Evolutionary conservation across 495 filamentous ascomycete species (phyloP).

Genomic region (Amniculicola lignicola): DNA sequence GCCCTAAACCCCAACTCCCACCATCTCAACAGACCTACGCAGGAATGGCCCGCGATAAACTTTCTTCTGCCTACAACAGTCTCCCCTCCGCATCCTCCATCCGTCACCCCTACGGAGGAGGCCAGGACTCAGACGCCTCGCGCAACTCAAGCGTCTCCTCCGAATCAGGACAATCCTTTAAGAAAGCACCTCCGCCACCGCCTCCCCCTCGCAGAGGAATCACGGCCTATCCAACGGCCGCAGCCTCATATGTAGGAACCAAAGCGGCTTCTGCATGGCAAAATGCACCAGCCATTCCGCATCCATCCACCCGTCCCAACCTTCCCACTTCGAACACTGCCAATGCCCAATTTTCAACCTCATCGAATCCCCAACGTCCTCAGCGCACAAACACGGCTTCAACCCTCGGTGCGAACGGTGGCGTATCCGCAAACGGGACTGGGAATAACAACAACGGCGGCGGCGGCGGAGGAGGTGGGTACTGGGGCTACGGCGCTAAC

Average conservation of each 20-base stretch:
- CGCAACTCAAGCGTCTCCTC: not conserved
- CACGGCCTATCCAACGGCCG: slow-evolving; percentile 45
- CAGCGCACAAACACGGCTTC: slow-evolving; percentile 17
- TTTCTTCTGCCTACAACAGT: slow-evolving; percentile 49
- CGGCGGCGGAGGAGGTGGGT: slow-evolving; percentile 2
- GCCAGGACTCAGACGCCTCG: slow-evolving; percentile 1
- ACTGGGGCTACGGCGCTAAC: no score
- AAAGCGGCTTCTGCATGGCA: slow-evolving; percentile 29
- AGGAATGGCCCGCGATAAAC: slow-evolving; percentile 40
- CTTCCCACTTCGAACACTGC: slow-evolving; percentile 2
- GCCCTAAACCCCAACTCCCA: not conserved
- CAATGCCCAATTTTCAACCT: slow-evolving; percentile 21
- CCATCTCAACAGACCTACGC: slow-evolving; percentile 21
- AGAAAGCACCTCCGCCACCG: slow-evolving; percentile 37
- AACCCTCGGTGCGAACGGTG: slow-evolving; percentile 13
- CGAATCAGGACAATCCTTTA: not conserved
- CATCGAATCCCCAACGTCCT: slow-evolving; percentile 1
- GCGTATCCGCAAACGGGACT: not conserved
- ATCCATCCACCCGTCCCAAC: slow-evolving; percentile 26
- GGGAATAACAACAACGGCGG: no score
- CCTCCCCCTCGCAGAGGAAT: slow-evolving; percentile 42
- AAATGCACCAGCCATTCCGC: slow-evolving; percentile 32
- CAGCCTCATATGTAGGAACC: slow-evolving; percentile 45
- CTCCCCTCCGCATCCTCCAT: slow-evolving; percentile 44
- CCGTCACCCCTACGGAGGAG: slow-evolving; percentile 15